Evolutionary conservation across 1,284 basidiomycete species (phyloP).

Genomic region (Chalciporus piperatoides): DNA sequence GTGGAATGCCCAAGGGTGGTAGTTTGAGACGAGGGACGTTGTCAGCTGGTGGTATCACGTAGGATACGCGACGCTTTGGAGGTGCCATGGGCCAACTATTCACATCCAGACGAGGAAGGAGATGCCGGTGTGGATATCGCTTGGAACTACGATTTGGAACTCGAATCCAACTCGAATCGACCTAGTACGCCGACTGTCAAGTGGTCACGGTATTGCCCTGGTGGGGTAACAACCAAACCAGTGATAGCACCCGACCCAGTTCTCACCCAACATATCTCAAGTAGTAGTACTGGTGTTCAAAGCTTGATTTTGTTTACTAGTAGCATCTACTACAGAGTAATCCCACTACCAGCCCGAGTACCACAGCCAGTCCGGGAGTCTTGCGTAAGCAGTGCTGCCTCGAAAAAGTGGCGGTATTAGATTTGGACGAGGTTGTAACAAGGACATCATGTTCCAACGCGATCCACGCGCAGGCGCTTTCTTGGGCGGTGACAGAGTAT

Average conservation of each 20-base stretch:
- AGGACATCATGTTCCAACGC: conserved; percentile 68
- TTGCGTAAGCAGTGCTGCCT: conserved; percentile 28
- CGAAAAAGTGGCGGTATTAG: too few relatives aligned
- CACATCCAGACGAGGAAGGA: conserved; percentile 27
- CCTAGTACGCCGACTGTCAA: too few relatives aligned
- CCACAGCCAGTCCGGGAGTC: too few relatives aligned
- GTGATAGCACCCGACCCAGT: conserved; percentile 11
- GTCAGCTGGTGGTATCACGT: conserved; percentile 74
- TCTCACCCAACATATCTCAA: too few relatives aligned
- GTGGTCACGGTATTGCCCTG: too few relatives aligned
- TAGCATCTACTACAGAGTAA: too few relatives aligned
- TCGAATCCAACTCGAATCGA: too few relatives aligned
- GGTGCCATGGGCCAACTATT: conserved; percentile 36
- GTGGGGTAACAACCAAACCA: not conserved
- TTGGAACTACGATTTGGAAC: too few relatives aligned
- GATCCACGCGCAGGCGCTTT: conserved; percentile 87
- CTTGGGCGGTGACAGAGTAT: conserved; percentile 89
- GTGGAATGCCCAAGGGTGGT: conserved; percentile 58
- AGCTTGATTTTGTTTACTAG: too few relatives aligned
- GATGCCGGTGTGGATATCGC: not conserved
- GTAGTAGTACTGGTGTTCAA: too few relatives aligned
- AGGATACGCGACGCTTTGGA: conserved; percentile 67
- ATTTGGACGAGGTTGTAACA: not conserved
- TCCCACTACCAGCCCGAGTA: too few relatives aligned
- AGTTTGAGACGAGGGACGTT: conserved; percentile 66